Conservation (phyloP, 2,329 filamentous ascomycete genomes). For the Tolypocladium inflatum region DNA sequence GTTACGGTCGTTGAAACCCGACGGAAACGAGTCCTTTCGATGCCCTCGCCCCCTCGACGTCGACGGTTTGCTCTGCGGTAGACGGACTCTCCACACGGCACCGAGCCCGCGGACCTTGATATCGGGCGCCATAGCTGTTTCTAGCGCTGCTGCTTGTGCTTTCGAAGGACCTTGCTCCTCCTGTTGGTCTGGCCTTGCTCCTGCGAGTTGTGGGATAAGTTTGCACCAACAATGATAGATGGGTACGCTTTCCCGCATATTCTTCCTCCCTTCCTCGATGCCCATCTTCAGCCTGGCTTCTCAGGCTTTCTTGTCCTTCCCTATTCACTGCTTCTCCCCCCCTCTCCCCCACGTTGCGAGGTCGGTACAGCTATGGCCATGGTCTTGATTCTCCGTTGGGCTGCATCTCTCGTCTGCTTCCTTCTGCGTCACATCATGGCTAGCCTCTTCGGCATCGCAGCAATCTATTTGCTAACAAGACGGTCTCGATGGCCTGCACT, state of each 20-base stretch:
- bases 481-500: constrained; percentile 8
- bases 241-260: constrained; percentile 25
- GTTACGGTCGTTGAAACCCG: constrained; percentile 11
- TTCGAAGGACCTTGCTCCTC: neutral
- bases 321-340: neutral
- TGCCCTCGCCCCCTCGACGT: constrained; percentile 2
- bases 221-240: constrained; percentile 26
- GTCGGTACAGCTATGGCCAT: neutral
- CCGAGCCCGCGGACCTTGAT: neutral
- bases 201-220: constrained; percentile 7
- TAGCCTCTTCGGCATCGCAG: constrained; percentile 6
- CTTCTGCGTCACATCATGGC: constrained; percentile 6
- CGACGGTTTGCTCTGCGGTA: neutral
- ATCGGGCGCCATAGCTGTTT: neutral
- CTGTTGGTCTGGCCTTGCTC: constrained; percentile 9
- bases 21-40: constrained; percentile 13
- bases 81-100: neutral
- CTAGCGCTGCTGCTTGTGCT: neutral
- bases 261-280: constrained; percentile 18
- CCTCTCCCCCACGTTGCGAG: neutral
- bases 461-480: constrained; percentile 18
- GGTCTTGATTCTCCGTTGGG: constrained; percentile 1
- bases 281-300: constrained; percentile 3
- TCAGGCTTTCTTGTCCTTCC: constrained; percentile 1
- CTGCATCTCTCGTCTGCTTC: neutral